A percentile compares a stretch with the other conserved stretches of the same genome.
These are phyloP conservation scores for Dorcoceras hygrometricum DNA, from an alignment of 257 asterid genomes.

Conservation along the genomic window DNA sequence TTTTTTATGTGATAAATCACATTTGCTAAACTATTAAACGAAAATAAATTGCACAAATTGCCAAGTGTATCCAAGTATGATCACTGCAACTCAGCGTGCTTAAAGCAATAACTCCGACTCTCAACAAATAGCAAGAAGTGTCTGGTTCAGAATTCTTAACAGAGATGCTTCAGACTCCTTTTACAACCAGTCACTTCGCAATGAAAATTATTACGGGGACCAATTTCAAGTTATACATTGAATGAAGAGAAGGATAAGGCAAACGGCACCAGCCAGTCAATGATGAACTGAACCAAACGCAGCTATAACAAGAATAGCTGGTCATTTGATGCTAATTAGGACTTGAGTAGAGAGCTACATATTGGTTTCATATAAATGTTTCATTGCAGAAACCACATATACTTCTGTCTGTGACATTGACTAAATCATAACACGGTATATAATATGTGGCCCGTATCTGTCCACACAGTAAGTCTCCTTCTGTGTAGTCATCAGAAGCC, in stretches of 20 bases:
- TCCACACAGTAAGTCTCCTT: conserved; percentile 78
- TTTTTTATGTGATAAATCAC: conserved; percentile 4
- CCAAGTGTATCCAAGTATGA: conserved; percentile 14
- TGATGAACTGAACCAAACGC: conserved; percentile 10
- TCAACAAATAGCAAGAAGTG: conserved; percentile 5
- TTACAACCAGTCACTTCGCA: conserved; percentile 13
- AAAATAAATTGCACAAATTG: background rate
- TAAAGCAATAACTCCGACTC: background rate
- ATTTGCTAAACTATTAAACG: background rate
- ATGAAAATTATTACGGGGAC: background rate
- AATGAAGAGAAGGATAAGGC: conserved; percentile 2
- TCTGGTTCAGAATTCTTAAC: background rate
- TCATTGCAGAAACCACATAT: conserved; percentile 15
- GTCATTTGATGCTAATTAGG: conserved; percentile 18
- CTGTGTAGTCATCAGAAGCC: conserved; percentile 99
- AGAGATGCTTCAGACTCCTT: conserved; percentile 9
- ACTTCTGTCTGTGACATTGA: background rate
- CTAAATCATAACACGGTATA: conserved; percentile 14
- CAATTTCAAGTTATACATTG: conserved; percentile 4
- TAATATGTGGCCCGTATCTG: conserved; percentile 92
- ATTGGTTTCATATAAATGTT: conserved; percentile 4
- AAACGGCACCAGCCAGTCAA: background rate
- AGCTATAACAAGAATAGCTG: conserved; percentile 7
- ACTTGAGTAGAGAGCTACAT: background rate
- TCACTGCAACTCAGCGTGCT: conserved; percentile 1